A percentile compares a stretch with the other conserved stretches of the same genome.
Evolutionary conservation across 2,329 filamentous ascomycete genomes (phyloP).

Genomic region (Sphaerulina populicola): DNA sequence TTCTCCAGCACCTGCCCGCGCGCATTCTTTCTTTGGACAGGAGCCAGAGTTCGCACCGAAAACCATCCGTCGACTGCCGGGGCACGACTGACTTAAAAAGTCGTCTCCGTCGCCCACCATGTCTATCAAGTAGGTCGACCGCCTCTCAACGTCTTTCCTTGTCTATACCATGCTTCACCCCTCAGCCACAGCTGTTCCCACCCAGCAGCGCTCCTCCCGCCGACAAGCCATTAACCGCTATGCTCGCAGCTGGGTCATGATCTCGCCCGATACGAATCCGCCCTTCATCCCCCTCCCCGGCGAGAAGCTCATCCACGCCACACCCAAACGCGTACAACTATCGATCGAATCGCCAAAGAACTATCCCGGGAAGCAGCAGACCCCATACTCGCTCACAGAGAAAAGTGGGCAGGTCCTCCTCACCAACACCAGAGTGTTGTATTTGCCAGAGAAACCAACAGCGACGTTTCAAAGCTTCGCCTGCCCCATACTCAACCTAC

Average conservation of each 20-base stretch:
- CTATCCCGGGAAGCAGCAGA: constrained; percentile 54
- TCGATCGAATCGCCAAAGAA: constrained; percentile 49
- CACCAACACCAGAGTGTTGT: constrained; percentile 60
- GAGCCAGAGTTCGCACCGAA: too few species aligned
- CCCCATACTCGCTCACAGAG: constrained; percentile 28
- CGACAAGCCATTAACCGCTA: constrained; percentile 6
- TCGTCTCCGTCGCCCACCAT: constrained; percentile 12
- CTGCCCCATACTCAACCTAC: constrained; percentile 74
- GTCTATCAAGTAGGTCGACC: constrained; percentile 23
- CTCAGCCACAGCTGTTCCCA: background rate
- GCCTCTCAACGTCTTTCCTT: background rate
- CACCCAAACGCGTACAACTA: constrained; percentile 68
- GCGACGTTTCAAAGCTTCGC: constrained; percentile 74
- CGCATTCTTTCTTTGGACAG: too few species aligned
- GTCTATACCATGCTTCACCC: background rate
- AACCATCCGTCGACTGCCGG: too few species aligned
- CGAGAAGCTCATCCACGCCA: constrained; percentile 73
- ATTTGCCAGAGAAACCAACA: constrained; percentile 66
- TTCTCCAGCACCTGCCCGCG: too few species aligned
- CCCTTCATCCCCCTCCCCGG: constrained; percentile 72
- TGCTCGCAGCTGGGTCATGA: constrained; percentile 75
- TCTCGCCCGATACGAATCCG: constrained; percentile 52
- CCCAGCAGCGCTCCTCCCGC: background rate
- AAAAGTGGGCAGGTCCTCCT: constrained; percentile 24
- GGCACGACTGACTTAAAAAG: background rate